Conservation (phyloP, 352 stramenopile species). For the Achlya hypogyna region DNA sequence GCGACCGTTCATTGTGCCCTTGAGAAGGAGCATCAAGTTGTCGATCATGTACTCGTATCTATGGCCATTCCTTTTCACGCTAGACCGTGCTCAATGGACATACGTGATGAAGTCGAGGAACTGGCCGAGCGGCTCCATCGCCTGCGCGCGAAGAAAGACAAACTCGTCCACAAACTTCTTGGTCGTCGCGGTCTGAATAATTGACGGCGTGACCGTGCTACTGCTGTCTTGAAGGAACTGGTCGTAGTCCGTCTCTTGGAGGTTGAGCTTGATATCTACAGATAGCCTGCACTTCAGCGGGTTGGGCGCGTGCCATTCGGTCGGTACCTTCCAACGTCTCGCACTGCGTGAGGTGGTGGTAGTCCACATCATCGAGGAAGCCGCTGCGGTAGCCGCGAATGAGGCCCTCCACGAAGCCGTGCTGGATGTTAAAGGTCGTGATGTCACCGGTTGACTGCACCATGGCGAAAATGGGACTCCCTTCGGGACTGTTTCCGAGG, state of each 20-base stretch:
- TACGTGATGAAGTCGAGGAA: conserved; percentile 99
- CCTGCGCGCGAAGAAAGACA: conserved; percentile 94
- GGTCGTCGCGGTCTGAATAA: conserved; percentile 80
- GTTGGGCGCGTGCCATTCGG: background rate
- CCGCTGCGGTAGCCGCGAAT: conserved; percentile 93
- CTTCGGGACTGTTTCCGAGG: background rate
- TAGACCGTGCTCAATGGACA: background rate
- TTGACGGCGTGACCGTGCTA: conserved; percentile 43
- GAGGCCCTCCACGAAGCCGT: conserved; percentile 96
- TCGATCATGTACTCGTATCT: conserved; percentile 99
- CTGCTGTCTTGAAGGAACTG: conserved; percentile 92
- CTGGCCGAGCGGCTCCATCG: conserved; percentile 90
- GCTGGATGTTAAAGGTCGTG: conserved; percentile 95
- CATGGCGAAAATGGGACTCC: conserved; percentile 11
- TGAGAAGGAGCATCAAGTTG: conserved; percentile 98
- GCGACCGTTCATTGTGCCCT: conserved; percentile 94
- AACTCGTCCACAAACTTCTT: conserved; percentile 93
- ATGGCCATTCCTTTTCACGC: conserved; percentile 18
- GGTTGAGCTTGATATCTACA: conserved; percentile 88
- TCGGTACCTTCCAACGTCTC: conserved; percentile 79
- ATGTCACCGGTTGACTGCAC: conserved; percentile 70
- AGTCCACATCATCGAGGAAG: conserved; percentile 84
- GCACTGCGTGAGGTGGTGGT: conserved; percentile 85
- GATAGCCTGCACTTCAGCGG: background rate
- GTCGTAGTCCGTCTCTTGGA: conserved; percentile 98